These are phyloP conservation scores for Apiotrichum brassicae DNA, from an alignment of 1,284 basidiomycete genomes.

Conservation along the genomic window DNA sequence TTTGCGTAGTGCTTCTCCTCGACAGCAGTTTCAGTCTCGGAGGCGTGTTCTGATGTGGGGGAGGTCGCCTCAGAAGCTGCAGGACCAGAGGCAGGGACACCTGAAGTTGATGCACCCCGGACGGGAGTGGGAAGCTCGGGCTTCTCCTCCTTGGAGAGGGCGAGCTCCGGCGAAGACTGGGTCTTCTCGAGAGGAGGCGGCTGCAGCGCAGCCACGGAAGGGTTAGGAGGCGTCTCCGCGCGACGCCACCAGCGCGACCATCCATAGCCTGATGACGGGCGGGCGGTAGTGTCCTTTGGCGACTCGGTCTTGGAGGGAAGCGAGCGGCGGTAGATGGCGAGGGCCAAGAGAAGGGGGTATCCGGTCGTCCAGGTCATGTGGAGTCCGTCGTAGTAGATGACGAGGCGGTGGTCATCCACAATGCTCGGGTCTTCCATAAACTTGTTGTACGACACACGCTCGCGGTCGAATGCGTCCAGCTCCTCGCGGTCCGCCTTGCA, in stretches of 20 bases:
- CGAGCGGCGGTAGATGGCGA: conserved; percentile 49
- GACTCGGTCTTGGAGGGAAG: conserved; percentile 18
- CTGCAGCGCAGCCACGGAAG: neutral
- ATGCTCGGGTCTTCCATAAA: conserved; percentile 50
- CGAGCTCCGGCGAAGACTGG: conserved; percentile 4
- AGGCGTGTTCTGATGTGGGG: neutral
- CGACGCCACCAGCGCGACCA: conserved; percentile 44
- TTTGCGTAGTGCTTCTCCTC: conserved; percentile 65
- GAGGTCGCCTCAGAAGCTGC: neutral
- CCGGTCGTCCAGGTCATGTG: conserved; percentile 53
- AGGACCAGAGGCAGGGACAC: no score
- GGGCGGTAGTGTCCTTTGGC: conserved; percentile 5
- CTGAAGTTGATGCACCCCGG: no score
- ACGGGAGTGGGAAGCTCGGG: neutral
- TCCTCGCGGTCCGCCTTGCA: conserved; percentile 26
- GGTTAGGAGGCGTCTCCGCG: conserved; percentile 14
- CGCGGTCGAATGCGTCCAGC: conserved; percentile 43
- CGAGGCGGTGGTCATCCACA: conserved; percentile 50
- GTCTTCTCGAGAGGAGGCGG: neutral
- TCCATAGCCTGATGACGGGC: conserved; percentile 33
- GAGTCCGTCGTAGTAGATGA: conserved; percentile 48
- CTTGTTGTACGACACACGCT: conserved; percentile 49
- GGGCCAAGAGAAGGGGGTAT: conserved; percentile 49
- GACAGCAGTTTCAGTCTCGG: neutral
- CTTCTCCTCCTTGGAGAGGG: neutral